These are phyloP conservation scores for Carex scoparia DNA, from an alignment of 176 grass and related monocot genomes.

Conservation along the genomic window DNA sequence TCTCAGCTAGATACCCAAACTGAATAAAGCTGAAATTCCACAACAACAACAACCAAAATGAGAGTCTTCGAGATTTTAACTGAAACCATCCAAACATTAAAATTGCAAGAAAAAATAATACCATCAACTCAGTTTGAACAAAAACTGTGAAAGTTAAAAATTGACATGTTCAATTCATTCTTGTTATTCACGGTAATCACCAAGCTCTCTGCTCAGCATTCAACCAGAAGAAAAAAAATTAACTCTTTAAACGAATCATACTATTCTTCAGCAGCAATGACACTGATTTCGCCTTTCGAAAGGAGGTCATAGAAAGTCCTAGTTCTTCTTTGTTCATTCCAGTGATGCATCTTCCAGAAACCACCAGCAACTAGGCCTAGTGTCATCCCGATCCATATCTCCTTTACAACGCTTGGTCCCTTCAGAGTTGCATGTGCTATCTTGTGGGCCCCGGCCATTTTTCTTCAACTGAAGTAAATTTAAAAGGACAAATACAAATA, in stretches of 20 bases:
- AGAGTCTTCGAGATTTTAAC: background rate
- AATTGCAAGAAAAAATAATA: background rate
- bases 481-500: background rate
- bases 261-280: slow-evolving; percentile 20
- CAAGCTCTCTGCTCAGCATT: background rate
- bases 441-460: slow-evolving; percentile 21
- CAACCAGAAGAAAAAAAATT: background rate
- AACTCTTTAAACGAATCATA: background rate
- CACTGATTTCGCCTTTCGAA: slow-evolving; percentile 2
- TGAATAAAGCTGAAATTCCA: background rate
- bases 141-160: background rate
- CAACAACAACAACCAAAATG: background rate
- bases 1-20: background rate
- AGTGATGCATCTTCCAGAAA: slow-evolving; percentile 27
- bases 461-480: background rate
- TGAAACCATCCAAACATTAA: background rate
- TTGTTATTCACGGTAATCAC: background rate
- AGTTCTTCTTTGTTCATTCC: slow-evolving; percentile 19
- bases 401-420: slow-evolving; percentile 28
- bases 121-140: background rate
- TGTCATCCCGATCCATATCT: slow-evolving; percentile 6
- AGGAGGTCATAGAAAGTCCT: slow-evolving; percentile 20
- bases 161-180: background rate
- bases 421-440: slow-evolving; percentile 20
- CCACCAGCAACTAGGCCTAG: slow-evolving; percentile 11